Conservation (phyloP, 345 rosid genomes). For the Brassica incana region DNA sequence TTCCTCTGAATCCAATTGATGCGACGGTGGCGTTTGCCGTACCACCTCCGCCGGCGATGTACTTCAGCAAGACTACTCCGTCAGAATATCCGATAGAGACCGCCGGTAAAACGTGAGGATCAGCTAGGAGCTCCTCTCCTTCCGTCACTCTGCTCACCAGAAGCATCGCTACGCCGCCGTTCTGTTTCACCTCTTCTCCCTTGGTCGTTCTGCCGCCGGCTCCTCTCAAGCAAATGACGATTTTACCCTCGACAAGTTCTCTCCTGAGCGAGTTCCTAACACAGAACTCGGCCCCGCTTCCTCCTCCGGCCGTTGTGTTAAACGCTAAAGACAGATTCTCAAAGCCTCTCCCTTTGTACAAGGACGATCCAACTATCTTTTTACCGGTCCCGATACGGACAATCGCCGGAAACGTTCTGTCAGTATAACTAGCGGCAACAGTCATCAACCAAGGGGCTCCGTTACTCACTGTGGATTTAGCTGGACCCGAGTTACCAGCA, state of each 20-base stretch:
- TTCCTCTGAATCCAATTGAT: slow-evolving; percentile 58
- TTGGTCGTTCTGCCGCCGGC: slow-evolving; percentile 48
- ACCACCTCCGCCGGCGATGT: slow-evolving; percentile 36
- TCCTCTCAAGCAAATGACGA: slow-evolving; percentile 60
- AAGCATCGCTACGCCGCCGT: slow-evolving; percentile 75
- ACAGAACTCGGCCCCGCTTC: slow-evolving; percentile 49
- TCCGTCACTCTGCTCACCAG: slow-evolving; percentile 44
- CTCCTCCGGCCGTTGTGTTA: slow-evolving; percentile 55
- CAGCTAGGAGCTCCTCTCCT: slow-evolving; percentile 71
- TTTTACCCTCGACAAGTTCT: slow-evolving; percentile 52
- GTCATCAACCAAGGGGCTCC: slow-evolving; percentile 89
- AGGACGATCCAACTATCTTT: slow-evolving; percentile 50
- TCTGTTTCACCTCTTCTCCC: slow-evolving; percentile 56
- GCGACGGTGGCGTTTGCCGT: slow-evolving; percentile 43
- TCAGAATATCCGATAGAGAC: slow-evolving; percentile 50
- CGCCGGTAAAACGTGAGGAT: slow-evolving; percentile 68
- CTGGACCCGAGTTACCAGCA: slow-evolving; percentile 79
- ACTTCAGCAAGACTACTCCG: slow-evolving; percentile 43
- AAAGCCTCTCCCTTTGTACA: slow-evolving; percentile 47
- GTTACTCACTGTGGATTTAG: slow-evolving; percentile 50
- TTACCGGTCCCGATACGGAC: slow-evolving; percentile 54
- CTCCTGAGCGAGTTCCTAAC: slow-evolving; percentile 25
- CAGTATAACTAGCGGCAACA: slow-evolving; percentile 75
- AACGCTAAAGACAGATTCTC: slow-evolving; percentile 49
- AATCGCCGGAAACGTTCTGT: slow-evolving; percentile 63